A percentile compares a stretch with the other conserved stretches of the same genome.
Conservation (phyloP, 768 basidiomycete species). For the Tylopilus sp. region DNA sequence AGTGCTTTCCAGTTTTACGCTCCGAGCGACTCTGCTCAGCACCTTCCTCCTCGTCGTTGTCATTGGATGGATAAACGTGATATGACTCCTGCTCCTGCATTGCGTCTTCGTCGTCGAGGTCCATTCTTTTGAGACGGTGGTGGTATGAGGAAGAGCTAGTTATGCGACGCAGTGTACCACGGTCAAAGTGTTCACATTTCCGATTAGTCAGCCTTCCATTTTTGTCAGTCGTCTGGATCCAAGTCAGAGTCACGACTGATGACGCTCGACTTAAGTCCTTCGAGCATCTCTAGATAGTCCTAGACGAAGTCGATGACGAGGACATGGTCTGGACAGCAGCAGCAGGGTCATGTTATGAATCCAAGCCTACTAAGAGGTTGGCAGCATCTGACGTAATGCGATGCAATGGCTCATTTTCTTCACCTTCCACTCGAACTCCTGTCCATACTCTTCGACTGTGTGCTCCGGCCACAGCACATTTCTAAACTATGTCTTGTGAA, state of each 20-base stretch:
- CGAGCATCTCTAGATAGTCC: too few relatives aligned
- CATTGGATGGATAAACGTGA: conserved; percentile 31
- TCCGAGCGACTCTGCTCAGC: conserved; percentile 23
- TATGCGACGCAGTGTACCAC: neutral
- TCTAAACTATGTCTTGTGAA: conserved; percentile 54
- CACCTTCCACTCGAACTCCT: conserved; percentile 69
- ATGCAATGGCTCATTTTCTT: conserved; percentile 38
- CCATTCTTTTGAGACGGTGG: conserved; percentile 26
- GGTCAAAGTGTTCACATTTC: neutral
- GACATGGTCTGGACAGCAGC: too few relatives aligned
- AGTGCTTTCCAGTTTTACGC: conserved; percentile 22
- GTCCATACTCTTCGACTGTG: conserved; percentile 47
- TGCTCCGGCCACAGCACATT: conserved; percentile 53
- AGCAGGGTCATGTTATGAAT: too few relatives aligned
- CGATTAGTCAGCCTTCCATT: conserved; percentile 26
- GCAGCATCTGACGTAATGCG: too few relatives aligned
- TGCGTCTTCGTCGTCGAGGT: conserved; percentile 34
- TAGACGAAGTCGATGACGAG: too few relatives aligned
- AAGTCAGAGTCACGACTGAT: too few relatives aligned
- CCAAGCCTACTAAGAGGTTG: too few relatives aligned
- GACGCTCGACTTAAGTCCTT: too few relatives aligned
- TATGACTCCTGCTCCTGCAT: conserved; percentile 30
- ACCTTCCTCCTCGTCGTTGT: conserved; percentile 41
- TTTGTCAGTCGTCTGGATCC: neutral
- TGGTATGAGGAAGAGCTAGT: conserved; percentile 20